phyloP scores from a whole-genome alignment of 2,329 filamentous ascomycete genomes.

The Shiraia sp. region DNA sequence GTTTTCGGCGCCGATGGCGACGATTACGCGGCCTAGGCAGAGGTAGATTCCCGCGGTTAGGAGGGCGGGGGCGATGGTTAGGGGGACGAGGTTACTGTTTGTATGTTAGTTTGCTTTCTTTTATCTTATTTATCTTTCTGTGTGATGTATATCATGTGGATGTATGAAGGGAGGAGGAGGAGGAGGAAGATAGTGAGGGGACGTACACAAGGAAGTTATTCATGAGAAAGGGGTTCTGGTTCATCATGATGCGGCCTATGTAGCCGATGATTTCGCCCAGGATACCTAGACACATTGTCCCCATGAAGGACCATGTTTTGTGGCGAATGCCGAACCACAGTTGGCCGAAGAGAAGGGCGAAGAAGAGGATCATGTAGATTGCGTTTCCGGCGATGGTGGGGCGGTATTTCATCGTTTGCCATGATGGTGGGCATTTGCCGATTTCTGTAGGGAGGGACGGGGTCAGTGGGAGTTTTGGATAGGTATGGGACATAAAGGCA shows the following conservation, averaged over 20 bases:
- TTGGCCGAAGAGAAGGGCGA: slow-evolving; percentile 52
- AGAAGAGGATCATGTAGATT: slow-evolving; percentile 56
- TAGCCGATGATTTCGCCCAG: slow-evolving; percentile 61
- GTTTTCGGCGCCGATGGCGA: slow-evolving; percentile 49
- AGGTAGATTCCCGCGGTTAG: slow-evolving; percentile 59
- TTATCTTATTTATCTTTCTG: too few species aligned
- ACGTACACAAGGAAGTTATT: slow-evolving; percentile 56
- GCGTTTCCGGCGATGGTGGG: slow-evolving; percentile 56
- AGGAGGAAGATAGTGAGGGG: background rate
- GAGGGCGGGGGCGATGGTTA: slow-evolving; percentile 61
- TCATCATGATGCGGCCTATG: slow-evolving; percentile 55
- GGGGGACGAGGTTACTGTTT: slow-evolving; percentile 54
- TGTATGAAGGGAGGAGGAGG: too few species aligned
- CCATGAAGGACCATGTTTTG: slow-evolving; percentile 58
- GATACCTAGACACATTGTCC: slow-evolving; percentile 51
- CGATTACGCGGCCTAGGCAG: slow-evolving; percentile 58
- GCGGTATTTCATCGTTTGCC: slow-evolving; percentile 56
- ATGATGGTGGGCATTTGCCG: slow-evolving; percentile 51
- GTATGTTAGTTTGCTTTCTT: slow-evolving; percentile 1
- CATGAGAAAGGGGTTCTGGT: slow-evolving; percentile 55
- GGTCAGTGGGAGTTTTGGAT: too few species aligned
- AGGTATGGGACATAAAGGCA: too few species aligned
- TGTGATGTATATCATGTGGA: too few species aligned
- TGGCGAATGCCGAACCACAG: slow-evolving; percentile 53
- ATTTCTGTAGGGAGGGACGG: too few species aligned